Evolutionary conservation across 2,329 filamentous ascomycete species (phyloP).

Genomic region (Didymella lethalis): DNA sequence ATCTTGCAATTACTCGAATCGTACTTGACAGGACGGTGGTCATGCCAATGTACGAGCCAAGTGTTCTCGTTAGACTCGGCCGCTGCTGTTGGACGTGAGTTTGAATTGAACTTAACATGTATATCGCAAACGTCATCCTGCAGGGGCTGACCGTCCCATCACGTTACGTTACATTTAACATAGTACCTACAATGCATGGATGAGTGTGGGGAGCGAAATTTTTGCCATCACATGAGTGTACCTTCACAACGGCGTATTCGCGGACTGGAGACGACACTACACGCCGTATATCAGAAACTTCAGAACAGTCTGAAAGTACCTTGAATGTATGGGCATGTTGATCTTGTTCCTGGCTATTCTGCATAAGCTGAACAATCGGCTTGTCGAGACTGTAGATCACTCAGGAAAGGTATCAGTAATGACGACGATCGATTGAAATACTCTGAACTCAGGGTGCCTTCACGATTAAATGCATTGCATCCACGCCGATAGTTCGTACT

Average conservation of each 20-base stretch:
- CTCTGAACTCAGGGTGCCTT: not conserved
- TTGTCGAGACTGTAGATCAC: not conserved
- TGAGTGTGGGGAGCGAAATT: no score
- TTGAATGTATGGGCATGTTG: not conserved
- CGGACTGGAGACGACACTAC: not conserved
- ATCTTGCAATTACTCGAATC: no score
- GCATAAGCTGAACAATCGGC: not conserved
- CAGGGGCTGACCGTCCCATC: no score
- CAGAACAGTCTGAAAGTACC: not conserved
- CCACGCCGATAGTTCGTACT: not conserved
- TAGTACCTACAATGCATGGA: no score
- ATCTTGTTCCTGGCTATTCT: not conserved
- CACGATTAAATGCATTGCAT: not conserved
- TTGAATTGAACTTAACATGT: no score
- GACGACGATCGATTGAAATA: conserved; percentile 12
- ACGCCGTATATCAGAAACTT: not conserved
- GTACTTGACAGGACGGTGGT: no score
- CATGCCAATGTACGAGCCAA: no score
- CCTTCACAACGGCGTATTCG: not conserved
- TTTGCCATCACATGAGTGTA: no score
- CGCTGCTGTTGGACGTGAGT: no score
- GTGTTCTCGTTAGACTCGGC: no score
- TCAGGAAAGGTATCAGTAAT: not conserved
- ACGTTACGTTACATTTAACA: no score
- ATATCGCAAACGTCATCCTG: no score